Base-by-base conservation (phyloP, 805 yeast species). In the Helenozyma baotianmanensis region DNA sequence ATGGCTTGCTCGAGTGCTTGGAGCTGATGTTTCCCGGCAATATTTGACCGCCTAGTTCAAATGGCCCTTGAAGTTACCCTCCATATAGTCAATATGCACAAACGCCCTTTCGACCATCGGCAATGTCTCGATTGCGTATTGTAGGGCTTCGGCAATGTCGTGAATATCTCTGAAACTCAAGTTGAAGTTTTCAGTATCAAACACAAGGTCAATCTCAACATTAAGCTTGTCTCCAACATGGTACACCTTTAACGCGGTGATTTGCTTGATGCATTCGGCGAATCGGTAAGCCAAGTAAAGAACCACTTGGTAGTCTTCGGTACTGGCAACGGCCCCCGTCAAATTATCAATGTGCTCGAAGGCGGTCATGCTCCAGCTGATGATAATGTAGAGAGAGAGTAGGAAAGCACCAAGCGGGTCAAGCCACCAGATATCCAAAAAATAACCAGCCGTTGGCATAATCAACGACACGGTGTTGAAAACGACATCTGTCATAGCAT, bases 51-150 rank as follows among this genome's bases (percentile, higher is more conserved):
- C 13, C 40, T 33, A 61, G 21, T 50, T 55, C 38, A 65, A 50
- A 38, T 65, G 71, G 4, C 71, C 71, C 39, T 58, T 58, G 49
- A 46, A 65, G 36, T 65, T 65, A 10, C 69, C 70, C 36, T 57
- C 64, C 69, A 64, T 63, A 36, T 78, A 78, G 47, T 84, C 94
- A 21, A 83, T 68, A 52, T 84, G 94, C 12, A 84, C 92, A 64
- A 80, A 84, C 2, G 89, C 87, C 32, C 94, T 64, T 51, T 84
- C 90, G 2, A 84, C 88, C 54, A 67, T 73, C 0, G 90, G 88
- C 38, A 84, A 60, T 0, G 88, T 76, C 43, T 84, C 94, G 16
- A 84, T 66, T 1, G 92, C 83, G 49, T 82, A 84, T 56, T 84
- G 94, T 27, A 84, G 59, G 0, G 89, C 80, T 54, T 83, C 94